Evolutionary conservation across 2,329 filamentous ascomycete genomes (phyloP), one percentile per base, ranked within the genome.

Genomic region (Periconia sp.): DNA sequence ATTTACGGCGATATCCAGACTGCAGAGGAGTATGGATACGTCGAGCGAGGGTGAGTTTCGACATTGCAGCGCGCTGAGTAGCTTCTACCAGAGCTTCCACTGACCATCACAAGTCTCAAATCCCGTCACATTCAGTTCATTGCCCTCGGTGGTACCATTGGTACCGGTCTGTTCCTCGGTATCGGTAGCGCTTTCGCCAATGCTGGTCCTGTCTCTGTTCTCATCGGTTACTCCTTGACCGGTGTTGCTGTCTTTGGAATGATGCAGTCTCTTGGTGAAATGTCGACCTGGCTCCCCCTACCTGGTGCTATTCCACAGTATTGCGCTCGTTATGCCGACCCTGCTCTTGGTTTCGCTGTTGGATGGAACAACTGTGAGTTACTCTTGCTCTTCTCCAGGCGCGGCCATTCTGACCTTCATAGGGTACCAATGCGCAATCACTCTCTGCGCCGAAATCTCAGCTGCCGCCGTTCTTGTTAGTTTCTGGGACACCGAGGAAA

Each of bases 51-150:
- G 70, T 74, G 61, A 39, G 69, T 63, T 6, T 18, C n/a, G n/a
- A n/a, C n/a, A n/a, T n/a, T 29, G 18, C 29, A 30, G 2, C 12
- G 8, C 17, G 11, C 7, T 13, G 16, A 24, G 13, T 40, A 38
- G 13, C 23, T 17, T n/a, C 30, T 16, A 25, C 15, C 22, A 41
- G 15, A 24, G 25, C 39, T 46, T 24, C 24, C 43, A 41, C 51
- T 50, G 29, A 52, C 46, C 28, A 24, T 7, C 11, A 15, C 17
- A 39, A 64, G 70, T 35, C 65, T 77, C 42, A 78, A 78, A 59
- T 78, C 77, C 25, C 73, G 79, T 51, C 80, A 83, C 59, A 79
- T 82, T 36, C 73, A 82, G 48, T 80, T 82, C 57, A 84, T 85
- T 56, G 81, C 80, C 11, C 72, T 84, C 11, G 79, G 80, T 40